Evolutionary conservation across 2,329 filamentous ascomycete genomes (phyloP), one percentile per base, ranked within the genome.

Genomic region (Emergomyces orientalis): DNA sequence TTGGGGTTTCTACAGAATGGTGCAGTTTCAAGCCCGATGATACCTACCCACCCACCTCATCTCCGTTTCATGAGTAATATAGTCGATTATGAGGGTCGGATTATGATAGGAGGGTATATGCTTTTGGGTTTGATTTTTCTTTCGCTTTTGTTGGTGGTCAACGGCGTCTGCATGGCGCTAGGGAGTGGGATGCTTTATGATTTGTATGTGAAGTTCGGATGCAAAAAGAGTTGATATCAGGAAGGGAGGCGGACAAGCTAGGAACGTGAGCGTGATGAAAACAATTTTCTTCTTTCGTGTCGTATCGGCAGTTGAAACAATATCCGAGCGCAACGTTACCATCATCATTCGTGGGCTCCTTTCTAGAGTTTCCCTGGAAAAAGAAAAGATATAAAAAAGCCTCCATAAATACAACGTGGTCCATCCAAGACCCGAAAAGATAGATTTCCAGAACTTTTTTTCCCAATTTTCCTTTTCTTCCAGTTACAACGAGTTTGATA

Each of bases 21-120:
- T 97, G 60, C 94, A 99, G 79, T 97, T 99, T 72, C 92, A 99
- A 81, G 94, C 94, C 60, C 86, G 93, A 78, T 97, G 77, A 82
- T 66, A 5, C 47, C 47, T 49, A 17, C 13, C 47, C 3, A 25
- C 22, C 11, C 8, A 52, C 22, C 39, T 30, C n/a, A 45, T 13
- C 17, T 17, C 25, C 56, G 8, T 47, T 45, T 25, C 8, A 32
- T 25, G 39, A 19, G 11, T 39, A 25, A 25, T 19, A n/a, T 32
- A 5, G 25, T 9, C 17, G 37, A 37, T 34, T 8, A 19, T 14
- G 56, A 45, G 8, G 25, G 30, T 45, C 25, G 19, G 32, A 8
- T 56, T 34, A 41, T 39, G 32, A 39, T n/a, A 14, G 34, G 39
- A 59, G 25, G 25, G 22, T 13, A 14, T 41, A 41, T 30, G 54